Base-by-base conservation (phyloP, 2,329 filamentous ascomycete genomes). In the Plectosphaerella plurivora region DNA sequence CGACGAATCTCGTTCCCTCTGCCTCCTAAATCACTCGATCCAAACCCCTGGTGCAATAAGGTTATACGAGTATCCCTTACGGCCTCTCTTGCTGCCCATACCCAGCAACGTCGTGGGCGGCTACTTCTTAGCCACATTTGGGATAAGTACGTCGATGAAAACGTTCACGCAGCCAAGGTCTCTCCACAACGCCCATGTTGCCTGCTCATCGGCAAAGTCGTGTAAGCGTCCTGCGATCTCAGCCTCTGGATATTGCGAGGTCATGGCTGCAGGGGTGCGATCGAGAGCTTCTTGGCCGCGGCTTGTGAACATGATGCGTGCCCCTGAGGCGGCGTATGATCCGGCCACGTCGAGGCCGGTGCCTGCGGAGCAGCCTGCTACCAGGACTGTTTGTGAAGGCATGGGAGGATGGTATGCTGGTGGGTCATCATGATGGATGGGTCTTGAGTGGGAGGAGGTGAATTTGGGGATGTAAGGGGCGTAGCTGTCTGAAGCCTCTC, bases 301-400 rank as follows among this genome's bases (percentile, higher is more conserved):
- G 9, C 67, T 71, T 1, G 70, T 53, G 37, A 80, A 62, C 9
- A 71, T 66, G 24, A 78, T 61, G 1, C 57, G 61, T 3, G 63
- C 70, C 0, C 65, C 65, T 0, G 76, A 76, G 1, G 59, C 52
- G 11, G 68, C 65, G 56, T 76, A 89, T 46, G 83, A 72, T 47
- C 76, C 74, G 4, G 85, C 85, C 14, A 87, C 79, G 1, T 82
- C 80, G 52, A 82, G 80, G 1, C 86, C 87, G 47, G 89, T 83
- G 25, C 86, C 84, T 0, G 75, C 77, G 1, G 81, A 80, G n/a
- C 78, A 84, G 41, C 87, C 87, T 1, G 83, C 86, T 61, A 91
- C 82, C 9, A 90, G 72, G 5, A 87, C 79, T 1, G 77, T 83
- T 72, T 73, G 1, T 62, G 28, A 33, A 9, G 28, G 8, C 28